phyloP scores from a whole-genome alignment of 305 asterid genomes.

The Plantago coronopus region DNA sequence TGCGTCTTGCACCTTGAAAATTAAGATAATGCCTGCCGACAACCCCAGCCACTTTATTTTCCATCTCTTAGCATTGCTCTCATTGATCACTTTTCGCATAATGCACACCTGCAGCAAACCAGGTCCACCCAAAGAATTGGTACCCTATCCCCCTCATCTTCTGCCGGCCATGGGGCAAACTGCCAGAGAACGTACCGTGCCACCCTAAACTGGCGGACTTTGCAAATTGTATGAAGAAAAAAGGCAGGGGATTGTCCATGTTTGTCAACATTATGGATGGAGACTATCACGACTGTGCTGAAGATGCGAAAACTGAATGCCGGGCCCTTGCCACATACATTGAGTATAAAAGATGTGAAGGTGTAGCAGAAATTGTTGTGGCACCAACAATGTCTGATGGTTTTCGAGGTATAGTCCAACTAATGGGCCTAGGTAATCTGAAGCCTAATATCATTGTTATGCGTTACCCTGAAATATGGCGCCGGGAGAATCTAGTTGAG shows the following conservation, averaged over 20 bases:
- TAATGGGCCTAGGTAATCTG: slow-evolving; percentile 63
- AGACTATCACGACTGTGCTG: slow-evolving; percentile 86
- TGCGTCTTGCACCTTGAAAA: too few relatives aligned
- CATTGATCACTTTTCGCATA: neutral
- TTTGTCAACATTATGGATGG: slow-evolving; percentile 92
- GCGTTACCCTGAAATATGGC: slow-evolving; percentile 98
- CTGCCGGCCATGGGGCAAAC: slow-evolving; percentile 98
- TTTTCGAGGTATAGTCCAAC: slow-evolving; percentile 73
- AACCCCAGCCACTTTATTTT: neutral
- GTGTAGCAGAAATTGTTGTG: slow-evolving; percentile 90
- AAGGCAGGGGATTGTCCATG: slow-evolving; percentile 97
- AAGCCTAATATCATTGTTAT: slow-evolving; percentile 82
- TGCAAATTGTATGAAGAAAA: slow-evolving; percentile 96
- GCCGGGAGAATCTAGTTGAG: slow-evolving; percentile 80
- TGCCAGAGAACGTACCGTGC: slow-evolving; percentile 96
- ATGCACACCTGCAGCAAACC: slow-evolving; percentile 61
- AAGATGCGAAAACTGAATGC: slow-evolving; percentile 63
- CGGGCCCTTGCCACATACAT: slow-evolving; percentile 54
- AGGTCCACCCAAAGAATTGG: slow-evolving; percentile 98
- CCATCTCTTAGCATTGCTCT: too few relatives aligned
- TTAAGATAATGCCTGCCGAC: too few relatives aligned
- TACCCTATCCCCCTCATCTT: slow-evolving; percentile 93
- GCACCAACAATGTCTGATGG: slow-evolving; percentile 96
- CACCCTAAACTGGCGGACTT: slow-evolving; percentile 99
- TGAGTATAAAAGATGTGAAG: slow-evolving; percentile 84